Evolutionary conservation across 192 early-diverging fungal genomes (phyloP), one percentile per base, ranked within the genome.

Genomic region (Coemansia sp.): DNA sequence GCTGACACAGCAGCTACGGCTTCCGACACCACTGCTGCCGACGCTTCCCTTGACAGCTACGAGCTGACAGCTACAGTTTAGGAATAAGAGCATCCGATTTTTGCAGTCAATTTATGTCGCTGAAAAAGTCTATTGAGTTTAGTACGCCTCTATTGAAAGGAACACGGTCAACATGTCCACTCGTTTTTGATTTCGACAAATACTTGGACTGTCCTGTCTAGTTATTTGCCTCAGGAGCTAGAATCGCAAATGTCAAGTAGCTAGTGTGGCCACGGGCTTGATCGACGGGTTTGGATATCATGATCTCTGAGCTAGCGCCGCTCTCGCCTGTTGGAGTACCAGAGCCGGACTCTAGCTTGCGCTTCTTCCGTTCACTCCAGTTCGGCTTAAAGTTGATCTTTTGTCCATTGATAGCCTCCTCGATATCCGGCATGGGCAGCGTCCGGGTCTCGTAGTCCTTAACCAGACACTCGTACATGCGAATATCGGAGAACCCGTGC

Each of bases 391-490:
- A 83, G 47, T 66, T 78, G 21, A 72, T 38, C 60, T 75, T 78
- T 35, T 64, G 43, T 0, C 80, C 80, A n/a, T 34, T 69, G 45
- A 87, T 87, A 0, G 89, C 90, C 65, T 87, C 79, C 6, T 86
- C 85, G 21, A 95, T 85, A 2, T 88, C 85, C 18, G 88, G 83
- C 28, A 89, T 75, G 3, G 80, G 83, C 21, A 89, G 79, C 1
- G 83, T 83, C 6, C 87, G 76, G 11, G 94, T 80, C 13, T 95
- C 89, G 65, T 95, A 86, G 59, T 88, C 83, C 31, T 92, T 87
- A n/a, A 87, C 83, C 53, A 99, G 82, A n/a, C 90, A 91, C 69
- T 99, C 96, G 66, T 86, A 95, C 96, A 99, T 97, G 26, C 86
- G 83, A 18, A 95, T 91, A 85, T 92, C 91, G n/a, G 91, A 84